These are phyloP conservation scores for Colletotrichum sp. DNA, from an alignment of 2,329 filamentous ascomycete species.

Conservation along the genomic window DNA sequence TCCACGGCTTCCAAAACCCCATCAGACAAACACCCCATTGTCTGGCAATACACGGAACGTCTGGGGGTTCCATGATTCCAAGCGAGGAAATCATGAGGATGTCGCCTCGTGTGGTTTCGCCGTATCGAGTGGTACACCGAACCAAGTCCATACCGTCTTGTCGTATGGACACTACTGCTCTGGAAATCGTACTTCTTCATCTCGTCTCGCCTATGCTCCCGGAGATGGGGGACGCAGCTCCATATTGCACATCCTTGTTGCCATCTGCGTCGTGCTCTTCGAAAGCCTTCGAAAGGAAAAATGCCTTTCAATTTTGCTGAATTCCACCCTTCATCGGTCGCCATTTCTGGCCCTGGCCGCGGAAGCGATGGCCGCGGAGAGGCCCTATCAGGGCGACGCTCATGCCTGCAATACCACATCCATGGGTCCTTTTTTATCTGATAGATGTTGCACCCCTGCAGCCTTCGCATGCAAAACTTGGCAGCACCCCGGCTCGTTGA, in stretches of 20 bases:
- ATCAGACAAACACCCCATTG: not conserved
- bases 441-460: conserved; percentile 2
- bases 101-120: not conserved
- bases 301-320: not conserved
- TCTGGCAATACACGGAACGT: not conserved
- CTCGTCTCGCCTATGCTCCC: not conserved
- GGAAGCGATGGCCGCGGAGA: not conserved
- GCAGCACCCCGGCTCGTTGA: conserved; percentile 7
- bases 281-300: not conserved
- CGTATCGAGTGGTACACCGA: not conserved
- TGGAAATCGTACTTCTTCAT: not conserved
- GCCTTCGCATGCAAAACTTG: conserved; percentile 15
- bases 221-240: not conserved
- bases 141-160: not conserved
- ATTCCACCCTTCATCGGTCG: not conserved
- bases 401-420: not conserved
- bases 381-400: not conserved
- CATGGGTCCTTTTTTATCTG: not conserved
- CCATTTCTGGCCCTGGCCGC: not conserved
- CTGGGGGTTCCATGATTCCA: not conserved
- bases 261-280: not conserved
- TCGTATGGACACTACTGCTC: not conserved
- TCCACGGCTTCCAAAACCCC: not conserved
- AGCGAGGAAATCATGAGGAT: not conserved
- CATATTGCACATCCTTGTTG: not conserved